phyloP scores from a whole-genome alignment of 1,139 yeast genomes.

The Zygosaccharomyces pseudobailii region DNA sequence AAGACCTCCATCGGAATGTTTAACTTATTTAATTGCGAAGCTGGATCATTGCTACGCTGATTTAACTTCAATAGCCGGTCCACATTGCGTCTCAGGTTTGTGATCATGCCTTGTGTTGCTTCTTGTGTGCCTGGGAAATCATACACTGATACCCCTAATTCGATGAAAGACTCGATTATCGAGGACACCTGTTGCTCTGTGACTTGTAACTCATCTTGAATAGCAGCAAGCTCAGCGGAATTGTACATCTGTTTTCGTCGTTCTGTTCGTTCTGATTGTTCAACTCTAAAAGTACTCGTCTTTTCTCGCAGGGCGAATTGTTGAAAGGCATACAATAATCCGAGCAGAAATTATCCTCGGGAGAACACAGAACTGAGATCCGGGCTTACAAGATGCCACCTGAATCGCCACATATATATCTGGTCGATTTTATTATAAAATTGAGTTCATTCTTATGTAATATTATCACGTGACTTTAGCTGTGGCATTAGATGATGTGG shows the following conservation, averaged over 20 bases:
- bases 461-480: not conserved
- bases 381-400: too few relatives aligned
- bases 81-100: constrained; percentile 37
- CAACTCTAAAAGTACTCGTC: not conserved
- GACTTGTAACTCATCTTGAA: constrained; percentile 41
- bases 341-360: too few relatives aligned
- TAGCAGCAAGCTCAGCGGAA: constrained; percentile 14
- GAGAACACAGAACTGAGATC: too few relatives aligned
- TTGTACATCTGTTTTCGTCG: constrained; percentile 1
- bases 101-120: constrained; percentile 51
- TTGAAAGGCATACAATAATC: too few relatives aligned
- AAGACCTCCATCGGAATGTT: constrained; percentile 74
- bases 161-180: constrained; percentile 79
- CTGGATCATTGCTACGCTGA: constrained; percentile 31
- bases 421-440: too few relatives aligned
- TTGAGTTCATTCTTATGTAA: too few relatives aligned
- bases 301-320: not conserved
- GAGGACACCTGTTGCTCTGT: constrained; percentile 60
- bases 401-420: too few relatives aligned
- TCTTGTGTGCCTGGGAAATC: constrained; percentile 85
- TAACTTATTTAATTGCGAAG: constrained; percentile 35
- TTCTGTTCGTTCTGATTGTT: not conserved
- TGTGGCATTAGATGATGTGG: not conserved
- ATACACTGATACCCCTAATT: constrained; percentile 85
- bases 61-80: constrained; percentile 32